phyloP scores from a whole-genome alignment of 768 basidiomycete species.

The Thelephora ganbajun region DNA sequence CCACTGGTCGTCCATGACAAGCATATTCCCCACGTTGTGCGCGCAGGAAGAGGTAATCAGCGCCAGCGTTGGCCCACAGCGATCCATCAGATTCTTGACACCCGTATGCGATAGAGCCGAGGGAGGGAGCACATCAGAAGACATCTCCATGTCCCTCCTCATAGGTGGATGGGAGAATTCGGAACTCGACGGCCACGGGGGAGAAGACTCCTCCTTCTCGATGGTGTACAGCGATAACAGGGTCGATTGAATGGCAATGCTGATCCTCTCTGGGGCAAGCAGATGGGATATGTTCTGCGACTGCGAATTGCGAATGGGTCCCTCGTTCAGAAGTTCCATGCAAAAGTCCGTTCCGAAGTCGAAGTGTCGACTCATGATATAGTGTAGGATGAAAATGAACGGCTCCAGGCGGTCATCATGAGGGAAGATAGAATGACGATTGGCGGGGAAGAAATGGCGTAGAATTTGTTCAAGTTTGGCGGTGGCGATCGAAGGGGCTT shows the following conservation, averaged over 20 bases:
- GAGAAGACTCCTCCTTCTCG: constrained; percentile 56
- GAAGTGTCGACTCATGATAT: constrained; percentile 68
- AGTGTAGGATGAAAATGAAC: constrained; percentile 69
- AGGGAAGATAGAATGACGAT: constrained; percentile 43
- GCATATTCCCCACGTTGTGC: constrained; percentile 58
- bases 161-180: constrained; percentile 49
- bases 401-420: constrained; percentile 67
- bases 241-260: constrained; percentile 65
- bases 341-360: constrained; percentile 78
- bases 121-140: constrained; percentile 46
- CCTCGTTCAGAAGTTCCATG: constrained; percentile 68
- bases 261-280: constrained; percentile 58
- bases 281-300: constrained; percentile 25
- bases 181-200: constrained; percentile 65
- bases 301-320: constrained; percentile 28
- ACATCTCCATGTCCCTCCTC: constrained; percentile 56
- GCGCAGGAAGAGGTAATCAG: constrained; percentile 45
- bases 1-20: constrained; percentile 80
- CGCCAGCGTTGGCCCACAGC: constrained; percentile 41
- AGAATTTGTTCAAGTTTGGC: constrained; percentile 61
- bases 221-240: constrained; percentile 56
- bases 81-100: constrained; percentile 60
- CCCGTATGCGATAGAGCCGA: constrained; percentile 45
- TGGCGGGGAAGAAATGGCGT: constrained; percentile 68
- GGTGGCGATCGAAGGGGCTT: constrained; percentile 69